Evolutionary conservation across 2,329 filamentous ascomycete genomes (phyloP).

Genomic region (Alternaria panax): DNA sequence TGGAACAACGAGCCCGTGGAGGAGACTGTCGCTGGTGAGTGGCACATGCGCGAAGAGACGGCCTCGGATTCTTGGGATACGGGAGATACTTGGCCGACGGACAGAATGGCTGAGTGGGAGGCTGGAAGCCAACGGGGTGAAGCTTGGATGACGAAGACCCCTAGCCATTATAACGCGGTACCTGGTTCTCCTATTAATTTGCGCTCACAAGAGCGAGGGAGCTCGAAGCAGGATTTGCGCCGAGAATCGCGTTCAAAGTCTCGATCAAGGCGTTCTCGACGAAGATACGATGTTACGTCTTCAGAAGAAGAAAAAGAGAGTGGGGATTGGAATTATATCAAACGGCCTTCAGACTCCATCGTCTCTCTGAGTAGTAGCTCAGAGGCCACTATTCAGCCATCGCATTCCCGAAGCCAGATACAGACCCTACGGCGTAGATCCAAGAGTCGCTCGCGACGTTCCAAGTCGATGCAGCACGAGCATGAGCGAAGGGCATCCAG

Average conservation of each 20-base stretch:
- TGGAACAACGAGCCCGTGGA: conserved; percentile 20
- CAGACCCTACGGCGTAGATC: conserved; percentile 2
- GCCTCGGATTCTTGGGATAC: conserved; percentile 29
- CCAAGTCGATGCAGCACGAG: conserved; percentile 2
- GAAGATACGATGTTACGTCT: not conserved
- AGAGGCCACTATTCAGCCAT: conserved; percentile 20
- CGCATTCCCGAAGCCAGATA: conserved; percentile 14
- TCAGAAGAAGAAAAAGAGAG: conserved; percentile 21
- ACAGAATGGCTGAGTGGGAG: conserved; percentile 2
- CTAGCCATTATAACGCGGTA: not conserved
- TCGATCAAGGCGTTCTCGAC: not conserved
- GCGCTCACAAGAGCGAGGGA: not conserved
- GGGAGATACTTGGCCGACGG: conserved; percentile 23
- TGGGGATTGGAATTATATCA: conserved; percentile 10
- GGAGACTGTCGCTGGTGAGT: conserved; percentile 17
- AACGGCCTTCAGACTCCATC: conserved; percentile 10
- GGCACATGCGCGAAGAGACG: conserved; percentile 20
- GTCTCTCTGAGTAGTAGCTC: conserved; percentile 17
- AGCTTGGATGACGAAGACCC: not conserved
- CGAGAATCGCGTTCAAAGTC: conserved; percentile 9
- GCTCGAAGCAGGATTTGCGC: not conserved
- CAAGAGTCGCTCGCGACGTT: not conserved
- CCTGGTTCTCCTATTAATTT: not conserved
- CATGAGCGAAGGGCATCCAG: conserved; percentile 7
- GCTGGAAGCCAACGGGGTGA: not conserved